Evolutionary conservation across 1,284 basidiomycete genomes (phyloP).

Genomic region (Tylopilus orsonianus): DNA sequence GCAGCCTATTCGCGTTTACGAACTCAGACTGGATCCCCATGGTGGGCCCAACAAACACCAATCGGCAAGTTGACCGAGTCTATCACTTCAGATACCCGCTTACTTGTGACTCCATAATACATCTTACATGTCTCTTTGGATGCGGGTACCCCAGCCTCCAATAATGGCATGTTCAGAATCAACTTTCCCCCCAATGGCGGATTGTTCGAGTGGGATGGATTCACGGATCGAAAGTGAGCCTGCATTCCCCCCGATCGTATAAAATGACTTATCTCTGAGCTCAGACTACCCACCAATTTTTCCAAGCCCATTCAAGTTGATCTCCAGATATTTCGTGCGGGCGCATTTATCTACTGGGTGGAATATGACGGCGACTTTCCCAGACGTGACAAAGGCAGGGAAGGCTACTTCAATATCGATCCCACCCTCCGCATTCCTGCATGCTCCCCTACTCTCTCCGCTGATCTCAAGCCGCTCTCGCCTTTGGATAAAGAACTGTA

Average conservation of each 20-base stretch:
- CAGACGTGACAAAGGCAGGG: conserved; percentile 71
- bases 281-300: conserved; percentile 76
- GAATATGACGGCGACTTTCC: conserved; percentile 74
- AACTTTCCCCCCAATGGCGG: conserved; percentile 95
- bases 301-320: conserved; percentile 90
- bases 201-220: conserved; percentile 74
- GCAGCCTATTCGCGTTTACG: conserved; percentile 76
- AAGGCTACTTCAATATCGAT: conserved; percentile 95
- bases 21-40: conserved; percentile 82
- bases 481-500: conserved; percentile 48
- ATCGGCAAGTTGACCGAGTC: conserved; percentile 55
- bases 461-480: conserved; percentile 52
- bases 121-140: conserved; percentile 86
- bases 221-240: conserved; percentile 73
- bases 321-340: conserved; percentile 91
- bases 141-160: conserved; percentile 84
- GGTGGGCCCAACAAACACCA: conserved; percentile 85
- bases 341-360: conserved; percentile 91
- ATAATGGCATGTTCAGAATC: conserved; percentile 88
- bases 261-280: conserved; percentile 12
- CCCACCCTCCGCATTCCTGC: conserved; percentile 77
- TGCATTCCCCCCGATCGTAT: neutral
- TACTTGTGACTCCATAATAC: conserved; percentile 57
- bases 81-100: conserved; percentile 6
- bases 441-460: conserved; percentile 70